Conservation (phyloP, 495 filamentous ascomycete species). For the Pseudoneurospora amorphoporcata region DNA sequence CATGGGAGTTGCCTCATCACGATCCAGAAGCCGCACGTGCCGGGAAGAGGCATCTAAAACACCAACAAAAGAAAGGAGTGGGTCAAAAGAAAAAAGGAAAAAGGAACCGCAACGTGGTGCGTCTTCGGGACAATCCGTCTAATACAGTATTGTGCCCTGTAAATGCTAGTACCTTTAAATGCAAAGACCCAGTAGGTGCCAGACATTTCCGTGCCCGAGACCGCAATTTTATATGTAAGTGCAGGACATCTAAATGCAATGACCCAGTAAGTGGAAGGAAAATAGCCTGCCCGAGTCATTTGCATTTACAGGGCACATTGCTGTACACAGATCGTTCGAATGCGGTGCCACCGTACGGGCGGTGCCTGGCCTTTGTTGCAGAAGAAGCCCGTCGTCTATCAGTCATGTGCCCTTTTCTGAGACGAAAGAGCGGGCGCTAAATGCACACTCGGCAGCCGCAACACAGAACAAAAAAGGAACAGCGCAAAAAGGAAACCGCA, state of each 20-base stretch:
- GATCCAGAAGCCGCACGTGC: not conserved
- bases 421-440: not conserved
- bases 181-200: too few relatives aligned
- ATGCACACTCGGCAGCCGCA: not conserved
- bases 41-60: not conserved
- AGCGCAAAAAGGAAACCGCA: not conserved
- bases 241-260: too few relatives aligned
- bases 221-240: too few relatives aligned
- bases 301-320: too few relatives aligned
- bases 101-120: not conserved
- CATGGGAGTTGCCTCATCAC: not conserved
- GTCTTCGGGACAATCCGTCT: not conserved
- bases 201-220: too few relatives aligned
- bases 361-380: not conserved
- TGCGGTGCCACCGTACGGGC: not conserved
- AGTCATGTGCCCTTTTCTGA: not conserved
- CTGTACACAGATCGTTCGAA: not conserved
- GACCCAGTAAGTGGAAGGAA: too few relatives aligned
- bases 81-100: not conserved
- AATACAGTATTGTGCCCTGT: not conserved
- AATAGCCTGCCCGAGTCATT: too few relatives aligned
- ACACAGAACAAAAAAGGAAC: not conserved
- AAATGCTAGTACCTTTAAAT: too few relatives aligned
- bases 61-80: not conserved
- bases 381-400: not conserved